Base-by-base conservation (phyloP, 1,139 yeast species). In the Yamadazyma aaseri region DNA sequence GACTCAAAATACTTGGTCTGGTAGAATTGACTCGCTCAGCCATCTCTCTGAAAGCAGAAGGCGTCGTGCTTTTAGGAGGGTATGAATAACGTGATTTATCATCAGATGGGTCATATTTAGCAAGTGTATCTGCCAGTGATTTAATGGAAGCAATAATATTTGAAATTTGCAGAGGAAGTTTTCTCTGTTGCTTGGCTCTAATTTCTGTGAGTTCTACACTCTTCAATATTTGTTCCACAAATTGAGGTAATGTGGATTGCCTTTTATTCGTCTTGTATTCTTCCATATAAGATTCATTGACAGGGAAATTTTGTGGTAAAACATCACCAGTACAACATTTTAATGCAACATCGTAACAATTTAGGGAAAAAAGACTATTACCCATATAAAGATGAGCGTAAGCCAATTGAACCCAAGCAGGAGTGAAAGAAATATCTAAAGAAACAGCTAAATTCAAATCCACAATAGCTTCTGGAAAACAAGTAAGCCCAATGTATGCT, bases 401-500 rank as follows among this genome's bases (percentile, higher is more conserved):
- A 4, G 71, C 74, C 38, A 69, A 54, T 47, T 69, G 75, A 17
- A 66, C 55, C 75, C 75, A 69, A 3, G 71, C 74, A 2, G 74
- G 65, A 1, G 67, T 58, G 41, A 61, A 65, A 7, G 62, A 51
- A 21, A 60, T 50, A 41, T 68, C 71, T 20, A 46, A 36, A 12
- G 37, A 34, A 7, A 68, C 42, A 0, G 73, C 73, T 12, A 38
- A 31, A 38, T 63, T 60, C 39, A 69, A 54, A 45, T 68, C 74
- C 11, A 50, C 35, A 4, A 65, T 58, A 3, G 74, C 72, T 43
- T 69, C 75, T 0, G 62, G 58, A 33, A 64, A 65, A 41, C 73
- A 67, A 33, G 66, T 63, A 24, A 68, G 54, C 3, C 73, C 74
- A 22, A 69, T 66, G 36, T 54, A 66, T 12, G 73, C 71, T 32